Percentiles rank a stretch among this genome's conserved stretches.
Evolutionary conservation across 2,329 filamentous ascomycete genomes (phyloP).

Genomic region (Phaeosphaeriaceae sp.): DNA sequence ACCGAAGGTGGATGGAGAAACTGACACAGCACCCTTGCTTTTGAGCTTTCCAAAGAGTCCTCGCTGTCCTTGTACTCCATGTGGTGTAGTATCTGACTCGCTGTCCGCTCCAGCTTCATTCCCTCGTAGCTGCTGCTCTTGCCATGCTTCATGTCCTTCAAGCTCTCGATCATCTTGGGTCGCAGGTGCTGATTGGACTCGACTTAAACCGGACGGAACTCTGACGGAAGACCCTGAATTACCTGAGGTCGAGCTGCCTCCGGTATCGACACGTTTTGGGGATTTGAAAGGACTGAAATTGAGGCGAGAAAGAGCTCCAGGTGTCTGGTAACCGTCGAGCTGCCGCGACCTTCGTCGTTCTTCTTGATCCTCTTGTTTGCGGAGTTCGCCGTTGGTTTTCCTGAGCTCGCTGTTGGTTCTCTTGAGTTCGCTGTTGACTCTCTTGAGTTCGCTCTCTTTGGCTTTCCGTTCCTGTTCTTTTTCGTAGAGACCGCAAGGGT

Average conservation of each 20-base stretch:
- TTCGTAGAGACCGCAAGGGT: neutral
- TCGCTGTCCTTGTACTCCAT: conserved; percentile 45
- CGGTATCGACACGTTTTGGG: conserved; percentile 13
- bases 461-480: conserved; percentile 2
- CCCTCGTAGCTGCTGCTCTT: conserved; percentile 40
- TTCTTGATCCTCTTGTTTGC: neutral
- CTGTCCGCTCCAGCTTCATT: conserved; percentile 37
- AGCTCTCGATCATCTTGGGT: conserved; percentile 40
- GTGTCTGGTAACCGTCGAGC: conserved; percentile 31
- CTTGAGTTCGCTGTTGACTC: neutral
- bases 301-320: conserved; percentile 16
- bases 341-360: conserved; percentile 12
- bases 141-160: conserved; percentile 45
- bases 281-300: conserved; percentile 6
- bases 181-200: conserved; percentile 13
- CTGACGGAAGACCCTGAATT: conserved; percentile 12
- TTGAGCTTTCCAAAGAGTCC: conserved; percentile 43
- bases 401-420: neutral
- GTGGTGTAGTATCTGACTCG: conserved; percentile 41
- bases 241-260: conserved; percentile 15
- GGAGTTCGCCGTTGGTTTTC: neutral
- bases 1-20: neutral
- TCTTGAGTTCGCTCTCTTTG: conserved; percentile 1
- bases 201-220: conserved; percentile 11
- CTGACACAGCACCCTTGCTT: conserved; percentile 41